These are phyloP conservation scores for Chlorella sp. DNA, from an alignment of 139 green algal species.

Conservation along the genomic window DNA sequence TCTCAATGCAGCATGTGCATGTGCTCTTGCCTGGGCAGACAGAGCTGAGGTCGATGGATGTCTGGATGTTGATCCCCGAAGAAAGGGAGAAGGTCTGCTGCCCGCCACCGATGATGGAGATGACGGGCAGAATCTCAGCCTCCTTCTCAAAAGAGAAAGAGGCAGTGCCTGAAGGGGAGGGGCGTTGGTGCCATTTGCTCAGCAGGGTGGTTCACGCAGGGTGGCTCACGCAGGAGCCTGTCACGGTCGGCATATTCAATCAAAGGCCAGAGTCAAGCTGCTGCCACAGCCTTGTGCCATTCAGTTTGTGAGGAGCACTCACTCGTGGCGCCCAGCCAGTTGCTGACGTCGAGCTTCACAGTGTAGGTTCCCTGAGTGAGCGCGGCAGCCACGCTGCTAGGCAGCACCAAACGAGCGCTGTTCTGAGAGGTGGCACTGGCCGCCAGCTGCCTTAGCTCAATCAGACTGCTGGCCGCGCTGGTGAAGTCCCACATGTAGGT, in stretches of 20 bases:
- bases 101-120: neutral
- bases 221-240: neutral
- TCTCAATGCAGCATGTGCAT: too few relatives aligned
- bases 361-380: neutral
- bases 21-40: constrained; percentile 1
- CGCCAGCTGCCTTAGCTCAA: neutral
- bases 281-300: neutral
- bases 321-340: constrained; percentile 3
- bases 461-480: neutral
- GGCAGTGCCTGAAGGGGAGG: neutral
- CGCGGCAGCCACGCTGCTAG: neutral
- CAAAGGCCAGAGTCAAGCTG: neutral
- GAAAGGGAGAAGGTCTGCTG: neutral
- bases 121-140: neutral
- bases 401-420: neutral
- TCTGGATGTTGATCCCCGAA: neutral
- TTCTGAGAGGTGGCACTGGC: neutral
- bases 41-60: neutral
- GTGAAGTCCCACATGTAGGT: neutral
- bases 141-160: neutral
- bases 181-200: too few relatives aligned
- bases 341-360: neutral
- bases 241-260: neutral
- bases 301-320: neutral
- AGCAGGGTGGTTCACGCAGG: neutral